Evolutionary conservation across 2,329 filamentous ascomycete species (phyloP).

Genomic region (Clonostachys chloroleuca): DNA sequence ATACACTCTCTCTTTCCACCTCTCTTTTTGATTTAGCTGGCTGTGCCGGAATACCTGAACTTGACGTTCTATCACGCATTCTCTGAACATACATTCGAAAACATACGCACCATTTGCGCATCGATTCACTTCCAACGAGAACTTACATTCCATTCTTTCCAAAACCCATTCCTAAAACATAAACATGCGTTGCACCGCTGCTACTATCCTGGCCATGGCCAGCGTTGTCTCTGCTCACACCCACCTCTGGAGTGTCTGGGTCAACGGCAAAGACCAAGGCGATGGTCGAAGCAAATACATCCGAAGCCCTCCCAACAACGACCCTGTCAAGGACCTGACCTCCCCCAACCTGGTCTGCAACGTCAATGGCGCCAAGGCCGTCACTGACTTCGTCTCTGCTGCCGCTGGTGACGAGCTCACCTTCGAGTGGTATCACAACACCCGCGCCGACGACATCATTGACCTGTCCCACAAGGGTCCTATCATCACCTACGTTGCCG

Average conservation of each 20-base stretch:
- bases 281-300: constrained; percentile 35
- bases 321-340: constrained; percentile 36
- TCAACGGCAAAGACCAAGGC: constrained; percentile 38
- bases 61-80: no score
- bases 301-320: constrained; percentile 37
- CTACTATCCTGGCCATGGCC: constrained; percentile 27
- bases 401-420: constrained; percentile 40
- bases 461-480: constrained; percentile 47
- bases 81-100: no score
- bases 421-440: constrained; percentile 48
- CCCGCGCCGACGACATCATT: constrained; percentile 45
- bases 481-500: constrained; percentile 47
- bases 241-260: constrained; percentile 39
- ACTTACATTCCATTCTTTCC: constrained; percentile 3
- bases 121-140: no score
- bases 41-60: no score
- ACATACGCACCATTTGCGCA: no score
- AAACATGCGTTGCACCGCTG: constrained; percentile 27
- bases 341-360: constrained; percentile 37
- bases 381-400: constrained; percentile 31
- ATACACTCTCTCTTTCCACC: no score
- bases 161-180: constrained; percentile 4
- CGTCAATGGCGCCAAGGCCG: constrained; percentile 29
- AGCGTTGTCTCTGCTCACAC: constrained; percentile 36
- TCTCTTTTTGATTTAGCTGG: no score